phyloP scores from a whole-genome alignment of 352 stramenopile species.

The Pythium periplocum region DNA sequence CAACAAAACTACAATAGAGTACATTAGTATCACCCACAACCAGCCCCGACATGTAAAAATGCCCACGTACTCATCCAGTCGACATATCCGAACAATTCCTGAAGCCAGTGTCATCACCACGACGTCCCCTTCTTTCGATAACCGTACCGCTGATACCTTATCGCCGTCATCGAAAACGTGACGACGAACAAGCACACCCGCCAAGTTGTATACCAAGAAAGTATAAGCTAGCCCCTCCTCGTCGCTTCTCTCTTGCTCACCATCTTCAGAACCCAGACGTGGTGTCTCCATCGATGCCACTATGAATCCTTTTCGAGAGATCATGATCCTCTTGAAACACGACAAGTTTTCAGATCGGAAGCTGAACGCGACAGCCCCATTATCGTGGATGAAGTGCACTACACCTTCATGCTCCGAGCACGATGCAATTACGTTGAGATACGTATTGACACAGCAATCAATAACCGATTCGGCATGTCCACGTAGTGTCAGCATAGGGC shows the following conservation, averaged over 20 bases:
- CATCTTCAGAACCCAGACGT: no score
- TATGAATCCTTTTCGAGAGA: constrained; percentile 61
- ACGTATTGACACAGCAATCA: constrained; percentile 63
- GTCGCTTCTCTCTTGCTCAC: background rate
- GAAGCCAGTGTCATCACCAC: constrained; percentile 57
- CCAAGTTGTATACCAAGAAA: constrained; percentile 64
- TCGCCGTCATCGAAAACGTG: constrained; percentile 36
- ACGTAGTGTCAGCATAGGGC: constrained; percentile 57
- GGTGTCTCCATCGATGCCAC: constrained; percentile 17
- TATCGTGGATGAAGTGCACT: constrained; percentile 68
- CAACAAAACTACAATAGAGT: constrained; percentile 41
- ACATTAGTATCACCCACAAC: constrained; percentile 3
- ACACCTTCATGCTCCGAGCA: constrained; percentile 49
- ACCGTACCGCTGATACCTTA: constrained; percentile 36
- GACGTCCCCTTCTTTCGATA: constrained; percentile 68
- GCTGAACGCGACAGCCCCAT: constrained; percentile 66
- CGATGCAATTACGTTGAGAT: constrained; percentile 57
- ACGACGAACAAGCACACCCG: constrained; percentile 44
- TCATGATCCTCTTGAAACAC: constrained; percentile 4
- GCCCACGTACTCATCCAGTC: constrained; percentile 71
- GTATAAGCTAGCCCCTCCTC: constrained; percentile 10
- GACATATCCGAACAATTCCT: constrained; percentile 53
- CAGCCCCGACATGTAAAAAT: background rate
- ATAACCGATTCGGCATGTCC: constrained; percentile 44
- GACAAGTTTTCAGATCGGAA: constrained; percentile 5